Evolutionary conservation across 2,329 filamentous ascomycete genomes (phyloP), one percentile per base, ranked within the genome.

Genomic region (Ophiostoma sp.): DNA sequence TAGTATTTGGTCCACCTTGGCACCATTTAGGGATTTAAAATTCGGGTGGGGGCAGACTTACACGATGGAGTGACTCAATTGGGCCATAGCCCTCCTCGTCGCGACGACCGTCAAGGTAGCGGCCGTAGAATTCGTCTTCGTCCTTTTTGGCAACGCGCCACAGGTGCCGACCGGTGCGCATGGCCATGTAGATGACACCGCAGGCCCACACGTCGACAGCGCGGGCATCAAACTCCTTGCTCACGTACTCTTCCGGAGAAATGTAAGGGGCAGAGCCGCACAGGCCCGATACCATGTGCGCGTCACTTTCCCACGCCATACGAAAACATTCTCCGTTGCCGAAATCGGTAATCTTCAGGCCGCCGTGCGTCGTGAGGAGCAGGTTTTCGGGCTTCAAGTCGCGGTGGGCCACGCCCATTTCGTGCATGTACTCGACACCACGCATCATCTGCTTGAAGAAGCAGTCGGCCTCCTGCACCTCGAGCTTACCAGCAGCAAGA

Each of bases 371-470:
- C 3, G 96, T 99, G 72, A 99, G 87, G 0, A 99, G 90, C 15
- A 99, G 87, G 78, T 99, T 99, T 82, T 99, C 96, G 0, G 96
- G 96, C 82, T 99, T 99, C 63, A 99, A 85, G 79, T 99, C 96
- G 75, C 96, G 93, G 81, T 99, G 96, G 15, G 96, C 95, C 33
- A 99, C 96, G 73, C 96, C 96, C 96, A 98, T 99, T 81, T 98
- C 95, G 83, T 99, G 96, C 85, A 99, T 94, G 82, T 99, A 99
- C 83, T 98, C 95, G 70, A 99, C 96, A 75, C 96, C 96, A 73
- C 96, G 93, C 95, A 99, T 98, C 83, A 98, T 91, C 83, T 99
- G 96, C 84, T 98, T 97, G 87, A 99, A 99, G 82, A 96, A 97
- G 83, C 96, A 99, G 81, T 99, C 96, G 74, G 96, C 95, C 83